phyloP scores from a whole-genome alignment of 2,329 filamentous ascomycete species.

The Pochonia chlamydosporia region DNA sequence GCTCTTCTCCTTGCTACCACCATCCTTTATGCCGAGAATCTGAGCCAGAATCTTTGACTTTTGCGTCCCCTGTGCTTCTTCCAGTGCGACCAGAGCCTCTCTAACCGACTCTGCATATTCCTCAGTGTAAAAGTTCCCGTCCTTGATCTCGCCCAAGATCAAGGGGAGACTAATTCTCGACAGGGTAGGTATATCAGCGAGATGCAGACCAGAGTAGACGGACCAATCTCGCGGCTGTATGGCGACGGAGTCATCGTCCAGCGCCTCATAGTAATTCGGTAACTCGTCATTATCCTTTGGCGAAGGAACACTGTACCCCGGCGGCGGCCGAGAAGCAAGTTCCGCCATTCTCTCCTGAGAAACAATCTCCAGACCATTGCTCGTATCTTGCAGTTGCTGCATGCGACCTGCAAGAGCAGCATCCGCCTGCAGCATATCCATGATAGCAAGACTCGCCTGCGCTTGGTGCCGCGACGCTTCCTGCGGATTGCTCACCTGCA shows the following conservation, averaged over 20 bases:
- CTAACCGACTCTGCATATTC: conserved; percentile 8
- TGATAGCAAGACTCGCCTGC: conserved; percentile 6
- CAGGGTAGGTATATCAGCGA: conserved; percentile 10
- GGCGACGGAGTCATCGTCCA: conserved; percentile 18
- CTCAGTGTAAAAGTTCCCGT: conserved; percentile 11
- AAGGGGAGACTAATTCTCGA: conserved; percentile 14
- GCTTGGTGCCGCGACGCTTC: conserved; percentile 9
- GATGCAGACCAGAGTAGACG: conserved; percentile 12
- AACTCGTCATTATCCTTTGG: conserved; percentile 5
- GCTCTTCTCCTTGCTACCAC: neutral
- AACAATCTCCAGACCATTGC: conserved; percentile 7
- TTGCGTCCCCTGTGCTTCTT: neutral
- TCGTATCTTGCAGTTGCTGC: conserved; percentile 9
- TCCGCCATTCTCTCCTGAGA: conserved; percentile 5
- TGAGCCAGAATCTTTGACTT: conserved; percentile 7
- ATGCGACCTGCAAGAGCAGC: conserved; percentile 9
- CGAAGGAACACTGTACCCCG: conserved; percentile 9
- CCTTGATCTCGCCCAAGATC: conserved; percentile 8
- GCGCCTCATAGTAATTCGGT: conserved; percentile 14
- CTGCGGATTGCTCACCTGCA: conserved; percentile 9
- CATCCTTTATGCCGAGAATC: conserved; percentile 5
- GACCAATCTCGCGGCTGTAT: conserved; percentile 11
- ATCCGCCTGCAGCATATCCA: conserved; percentile 11
- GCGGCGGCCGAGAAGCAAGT: conserved; percentile 6
- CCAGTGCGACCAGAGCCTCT: conserved; percentile 4